Conservation (phyloP, 2,329 filamentous ascomycete genomes). For the Cordyceps farinosa region DNA sequence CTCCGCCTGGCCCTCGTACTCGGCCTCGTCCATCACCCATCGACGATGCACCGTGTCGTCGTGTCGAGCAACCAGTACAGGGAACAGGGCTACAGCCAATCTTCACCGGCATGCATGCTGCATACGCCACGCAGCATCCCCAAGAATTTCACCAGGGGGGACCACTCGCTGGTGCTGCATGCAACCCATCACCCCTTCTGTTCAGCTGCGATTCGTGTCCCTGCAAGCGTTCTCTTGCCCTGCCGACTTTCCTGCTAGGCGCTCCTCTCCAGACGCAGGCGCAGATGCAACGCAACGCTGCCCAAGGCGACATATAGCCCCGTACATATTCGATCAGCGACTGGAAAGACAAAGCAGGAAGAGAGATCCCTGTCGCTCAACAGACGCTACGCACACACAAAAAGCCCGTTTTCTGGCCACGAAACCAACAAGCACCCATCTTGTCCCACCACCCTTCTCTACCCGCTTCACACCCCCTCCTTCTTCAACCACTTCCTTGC, state of each 20-base stretch:
- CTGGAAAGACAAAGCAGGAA: neutral
- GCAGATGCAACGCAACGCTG: conserved; percentile 11
- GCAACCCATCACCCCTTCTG: conserved; percentile 1
- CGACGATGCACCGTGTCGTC: neutral
- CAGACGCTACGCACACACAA: conserved; percentile 2
- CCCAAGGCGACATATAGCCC: neutral
- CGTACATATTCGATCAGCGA: neutral
- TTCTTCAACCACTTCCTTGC: neutral
- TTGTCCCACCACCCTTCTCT: neutral
- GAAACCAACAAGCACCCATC: conserved; percentile 13
- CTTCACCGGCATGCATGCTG: conserved; percentile 11
- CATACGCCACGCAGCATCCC: conserved; percentile 1
- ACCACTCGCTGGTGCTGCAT: neutral
- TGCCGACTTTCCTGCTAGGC: neutral
- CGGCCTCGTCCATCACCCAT: neutral
- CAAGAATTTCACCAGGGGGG: neutral
- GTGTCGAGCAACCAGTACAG: neutral
- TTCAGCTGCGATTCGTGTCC: conserved; percentile 4
- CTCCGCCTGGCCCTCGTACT: neutral
- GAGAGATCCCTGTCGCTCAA: neutral
- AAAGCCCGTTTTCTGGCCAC: neutral
- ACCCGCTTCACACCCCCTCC: neutral
- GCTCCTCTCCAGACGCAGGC: conserved; percentile 4
- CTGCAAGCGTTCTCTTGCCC: neutral
- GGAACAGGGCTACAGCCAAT: neutral